Evolutionary conservation across 2,329 filamentous ascomycete genomes (phyloP), one percentile per base, ranked within the genome.

Genomic region (Neoarthrinium moseri): DNA sequence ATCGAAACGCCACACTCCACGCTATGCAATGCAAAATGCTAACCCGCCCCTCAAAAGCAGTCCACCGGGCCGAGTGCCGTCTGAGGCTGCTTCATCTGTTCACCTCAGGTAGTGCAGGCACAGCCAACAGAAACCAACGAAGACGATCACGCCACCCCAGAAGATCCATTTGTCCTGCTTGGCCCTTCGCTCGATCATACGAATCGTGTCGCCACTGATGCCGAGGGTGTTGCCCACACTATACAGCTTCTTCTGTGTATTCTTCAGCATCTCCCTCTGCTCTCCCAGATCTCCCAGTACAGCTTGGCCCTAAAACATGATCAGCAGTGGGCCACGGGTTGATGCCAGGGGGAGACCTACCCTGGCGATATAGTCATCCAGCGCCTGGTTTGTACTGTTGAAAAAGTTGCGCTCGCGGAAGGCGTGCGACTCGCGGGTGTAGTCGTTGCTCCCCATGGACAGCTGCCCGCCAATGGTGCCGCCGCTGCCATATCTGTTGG

Each of bases 111-210:
- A 97, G 68, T 91, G 87, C 62, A 99, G 64, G 46, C 95, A 91
- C 53, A 94, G 70, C 83, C 90, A 97, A 67, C 92, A 96, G 64
- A 99, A 99, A 29, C 80, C 62, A 59, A 97, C 88, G 67, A 99
- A 99, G 27, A 94, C 68, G 5, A 95, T 68, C 3, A 92, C 90
- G 0, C 94, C 91, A 0, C 74, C 87, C 78, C 87, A 88, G 66
- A 99, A 99, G 27, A 99, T 95, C 91, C 91, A 97, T 70, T 96
- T 97, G 66, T 99, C 94, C 73, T 97, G 88, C 66, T 84, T 87
- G 41, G 94, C 91, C 51, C 94, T 78, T 56, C 94, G 73, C 70
- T 97, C 92, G 33, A 99, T 87, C 90, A 94, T 97, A 37, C 94
- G 84, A 54, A 99, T 99, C 2, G 94, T 99, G 64, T 97, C 92